A percentile compares a stretch with the other conserved stretches of the same genome.
These are phyloP conservation scores for Catenaria anguillulae DNA, from an alignment of 371 early-diverging fungal genomes.

Conservation along the genomic window DNA sequence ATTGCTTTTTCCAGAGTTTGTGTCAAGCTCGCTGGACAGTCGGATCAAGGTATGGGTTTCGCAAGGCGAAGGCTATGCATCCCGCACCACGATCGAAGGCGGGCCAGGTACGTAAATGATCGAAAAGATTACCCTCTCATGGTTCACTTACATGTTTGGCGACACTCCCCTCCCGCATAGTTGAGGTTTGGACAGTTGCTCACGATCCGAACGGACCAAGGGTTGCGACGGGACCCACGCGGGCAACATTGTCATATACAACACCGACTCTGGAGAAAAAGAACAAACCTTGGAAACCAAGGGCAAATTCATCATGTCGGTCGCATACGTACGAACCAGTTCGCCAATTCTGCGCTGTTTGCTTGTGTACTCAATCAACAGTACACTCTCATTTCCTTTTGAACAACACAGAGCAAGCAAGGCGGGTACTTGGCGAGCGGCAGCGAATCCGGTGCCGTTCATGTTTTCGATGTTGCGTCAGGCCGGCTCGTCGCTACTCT, in stretches of 20 bases:
- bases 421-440: slow-evolving; percentile 59
- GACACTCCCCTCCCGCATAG: slow-evolving; percentile 29
- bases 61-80: too few species aligned
- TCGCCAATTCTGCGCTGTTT: too few species aligned
- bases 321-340: slow-evolving; percentile 50
- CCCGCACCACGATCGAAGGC: too few species aligned
- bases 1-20: slow-evolving; percentile 28
- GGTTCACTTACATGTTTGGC: slow-evolving; percentile 41
- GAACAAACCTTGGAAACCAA: slow-evolving; percentile 43
- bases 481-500: slow-evolving; percentile 48
- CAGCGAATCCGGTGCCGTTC: slow-evolving; percentile 57
- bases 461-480: slow-evolving; percentile 53
- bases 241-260: slow-evolving; percentile 54
- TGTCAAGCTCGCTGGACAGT: slow-evolving; percentile 61
- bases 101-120: too few species aligned
- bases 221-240: slow-evolving; percentile 58
- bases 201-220: slow-evolving; percentile 56
- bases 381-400: too few species aligned
- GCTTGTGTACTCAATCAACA: too few species aligned
- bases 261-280: slow-evolving; percentile 45
- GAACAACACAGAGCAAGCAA: neutral
- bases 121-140: too few species aligned
- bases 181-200: slow-evolving; percentile 58
- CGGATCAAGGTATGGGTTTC: slow-evolving; percentile 67
- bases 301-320: slow-evolving; percentile 56